A percentile compares a stretch with the other conserved stretches of the same genome.
Conservation (phyloP, 495 filamentous ascomycete species). For the Penicillium malachiteum region DNA sequence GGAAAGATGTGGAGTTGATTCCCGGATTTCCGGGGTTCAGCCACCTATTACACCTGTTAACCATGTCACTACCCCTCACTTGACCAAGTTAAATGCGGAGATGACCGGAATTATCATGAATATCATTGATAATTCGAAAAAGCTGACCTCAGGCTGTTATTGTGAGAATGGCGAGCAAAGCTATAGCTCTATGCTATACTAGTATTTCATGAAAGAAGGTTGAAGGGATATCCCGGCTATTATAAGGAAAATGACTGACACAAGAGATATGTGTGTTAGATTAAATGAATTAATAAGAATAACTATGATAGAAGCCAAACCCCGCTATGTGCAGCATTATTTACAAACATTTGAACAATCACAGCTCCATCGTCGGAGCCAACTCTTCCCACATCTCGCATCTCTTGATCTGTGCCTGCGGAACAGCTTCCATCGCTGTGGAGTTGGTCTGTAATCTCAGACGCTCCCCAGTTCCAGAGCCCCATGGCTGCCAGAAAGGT, state of each 20-base stretch:
- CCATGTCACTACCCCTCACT: slow-evolving; percentile 19
- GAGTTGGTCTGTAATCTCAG: slow-evolving; percentile 51
- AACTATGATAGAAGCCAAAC: background rate
- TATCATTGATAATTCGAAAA: background rate
- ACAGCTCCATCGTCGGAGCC: slow-evolving; percentile 18
- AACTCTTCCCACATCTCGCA: slow-evolving; percentile 46
- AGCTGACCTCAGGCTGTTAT: too few relatives aligned
- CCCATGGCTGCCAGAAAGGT: slow-evolving; percentile 47
- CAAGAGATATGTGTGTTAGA: too few relatives aligned
- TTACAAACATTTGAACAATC: background rate
- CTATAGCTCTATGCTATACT: too few relatives aligned
- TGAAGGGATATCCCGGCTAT: too few relatives aligned
- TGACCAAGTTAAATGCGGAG: slow-evolving; percentile 1
- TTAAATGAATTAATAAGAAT: too few relatives aligned
- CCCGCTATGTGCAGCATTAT: background rate
- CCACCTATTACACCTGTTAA: background rate
- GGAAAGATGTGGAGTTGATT: slow-evolving; percentile 16
- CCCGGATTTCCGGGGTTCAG: slow-evolving; percentile 18
- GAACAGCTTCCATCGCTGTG: slow-evolving; percentile 54
- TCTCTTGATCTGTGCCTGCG: slow-evolving; percentile 33
- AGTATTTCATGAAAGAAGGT: too few relatives aligned
- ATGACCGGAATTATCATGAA: background rate
- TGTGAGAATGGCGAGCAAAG: too few relatives aligned
- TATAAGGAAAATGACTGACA: too few relatives aligned
- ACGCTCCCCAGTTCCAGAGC: slow-evolving; percentile 20